A percentile compares a stretch with the other conserved stretches of the same genome.
These are phyloP conservation scores for Beauveria brongniartii DNA, from an alignment of 2,329 filamentous ascomycete species.

Conservation along the genomic window DNA sequence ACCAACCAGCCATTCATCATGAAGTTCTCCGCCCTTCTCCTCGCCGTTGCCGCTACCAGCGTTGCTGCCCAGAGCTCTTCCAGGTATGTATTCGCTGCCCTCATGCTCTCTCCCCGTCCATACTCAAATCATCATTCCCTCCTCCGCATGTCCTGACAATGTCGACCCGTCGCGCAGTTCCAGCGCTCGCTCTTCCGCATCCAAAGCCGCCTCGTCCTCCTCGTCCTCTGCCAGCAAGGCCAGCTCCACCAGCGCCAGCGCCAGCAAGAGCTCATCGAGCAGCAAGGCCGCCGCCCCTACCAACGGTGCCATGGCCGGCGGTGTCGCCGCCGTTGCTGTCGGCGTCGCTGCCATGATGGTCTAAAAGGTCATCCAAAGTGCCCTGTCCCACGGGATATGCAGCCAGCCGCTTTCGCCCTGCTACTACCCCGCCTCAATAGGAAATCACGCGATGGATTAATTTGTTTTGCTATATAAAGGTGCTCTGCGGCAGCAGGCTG, in stretches of 20 bases:
- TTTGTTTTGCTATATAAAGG: neutral
- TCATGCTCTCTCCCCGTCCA: neutral
- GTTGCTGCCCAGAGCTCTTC: neutral
- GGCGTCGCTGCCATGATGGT: slow-evolving; percentile 2
- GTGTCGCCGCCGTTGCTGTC: neutral
- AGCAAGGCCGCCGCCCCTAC: slow-evolving; percentile 1
- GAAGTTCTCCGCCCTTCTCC: slow-evolving; percentile 3
- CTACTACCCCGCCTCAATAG: neutral
- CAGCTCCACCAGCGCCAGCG: neutral
- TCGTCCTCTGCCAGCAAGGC: neutral
- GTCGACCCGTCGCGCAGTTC: neutral
- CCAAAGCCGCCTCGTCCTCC: neutral
- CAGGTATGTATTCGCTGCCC: neutral
- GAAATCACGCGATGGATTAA: neutral
- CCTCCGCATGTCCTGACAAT: neutral
- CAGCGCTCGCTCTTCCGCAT: neutral
- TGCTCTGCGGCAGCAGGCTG: neutral
- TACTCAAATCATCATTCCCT: neutral
- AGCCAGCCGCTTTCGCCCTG: neutral
- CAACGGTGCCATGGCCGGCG: neutral
- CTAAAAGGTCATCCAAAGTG: neutral
- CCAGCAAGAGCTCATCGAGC: neutral
- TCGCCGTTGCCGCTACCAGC: neutral
- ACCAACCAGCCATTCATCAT: neutral
- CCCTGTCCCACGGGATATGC: too few relatives aligned